Base-by-base conservation (phyloP, 805 yeast species). In the Myxozyma lipomycoides region DNA sequence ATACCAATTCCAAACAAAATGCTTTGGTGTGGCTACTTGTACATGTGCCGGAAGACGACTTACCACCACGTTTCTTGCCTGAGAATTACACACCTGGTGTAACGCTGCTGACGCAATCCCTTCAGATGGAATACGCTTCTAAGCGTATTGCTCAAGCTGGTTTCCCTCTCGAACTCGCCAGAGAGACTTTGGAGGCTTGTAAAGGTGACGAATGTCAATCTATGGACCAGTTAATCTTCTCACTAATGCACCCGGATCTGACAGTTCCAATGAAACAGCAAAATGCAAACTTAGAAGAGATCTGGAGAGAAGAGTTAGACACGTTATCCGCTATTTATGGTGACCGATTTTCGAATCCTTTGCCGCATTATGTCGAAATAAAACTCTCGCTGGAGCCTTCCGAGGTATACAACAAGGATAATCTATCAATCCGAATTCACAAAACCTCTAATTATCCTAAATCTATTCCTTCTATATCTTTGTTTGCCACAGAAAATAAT, bases 1-100 rank as follows among this genome's bases (percentile, higher is more conserved):
- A 86, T 62, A 64, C 70, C 0, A 56, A 63, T 2, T 60, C 75
- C 1, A 73, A 79, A 48, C 72, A 76, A 1, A 79, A 76, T 22
- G 74, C 83, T 0, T 66, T 85, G 39, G 86, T 83, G 54, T 85
- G 93, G 91, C 74, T 91, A 18, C 68, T 91, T 9, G 82, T 90
- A 58, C 93, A 91, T 62, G 78, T 91, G 2, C 98, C 98, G 0
- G 97, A 93, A 56, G 98, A 90, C 63, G 98, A 91, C 62, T 70
- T 91, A 28, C 98, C 98, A 1, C 51, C 58, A 19, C 46, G 58
- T 32, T 72, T 72, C 45, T 46, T 62, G 43, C 62, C 62, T 3
- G 68, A 68, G 15, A 58, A 66, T 12, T 55, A 62, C 42, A 51
- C 49, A 9, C 54, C 63, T 1, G 69, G 69, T 2, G 60, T 61